phyloP scores from a whole-genome alignment of 2,329 filamentous ascomycete species.

The Byssochlamys sp. region DNA sequence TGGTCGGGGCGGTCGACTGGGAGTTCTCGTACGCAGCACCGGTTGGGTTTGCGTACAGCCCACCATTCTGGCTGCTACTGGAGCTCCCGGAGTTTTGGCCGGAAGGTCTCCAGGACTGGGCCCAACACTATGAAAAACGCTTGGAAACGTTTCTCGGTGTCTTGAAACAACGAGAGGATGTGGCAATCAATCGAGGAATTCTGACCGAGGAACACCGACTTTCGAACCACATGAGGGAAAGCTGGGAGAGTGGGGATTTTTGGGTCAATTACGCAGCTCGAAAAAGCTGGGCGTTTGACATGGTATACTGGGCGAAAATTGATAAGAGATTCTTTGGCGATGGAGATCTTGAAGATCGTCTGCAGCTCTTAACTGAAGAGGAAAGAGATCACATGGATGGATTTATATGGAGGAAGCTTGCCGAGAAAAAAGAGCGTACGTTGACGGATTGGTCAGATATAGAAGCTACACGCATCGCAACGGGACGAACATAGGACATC shows the following conservation, averaged over 20 bases:
- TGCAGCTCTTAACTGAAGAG: slow-evolving; percentile 10
- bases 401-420: slow-evolving; percentile 11
- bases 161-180: slow-evolving; percentile 2
- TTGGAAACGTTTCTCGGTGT: slow-evolving; percentile 9
- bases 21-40: slow-evolving; percentile 19
- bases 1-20: slow-evolving; percentile 19
- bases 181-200: slow-evolving; percentile 2
- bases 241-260: slow-evolving; percentile 11
- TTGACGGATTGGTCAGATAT: not conserved
- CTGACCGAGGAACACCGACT: slow-evolving; percentile 6
- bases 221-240: slow-evolving; percentile 9
- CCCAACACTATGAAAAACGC: slow-evolving; percentile 5
- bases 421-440: slow-evolving; percentile 2
- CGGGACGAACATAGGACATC: too few relatives aligned
- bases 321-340: slow-evolving; percentile 16
- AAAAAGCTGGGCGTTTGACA: slow-evolving; percentile 18
- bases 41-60: slow-evolving; percentile 8
- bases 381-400: slow-evolving; percentile 10
- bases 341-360: slow-evolving; percentile 7
- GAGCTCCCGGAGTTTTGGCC: slow-evolving; percentile 11
- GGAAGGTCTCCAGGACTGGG: slow-evolving; percentile 10
- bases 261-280: slow-evolving; percentile 15
- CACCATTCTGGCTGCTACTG: slow-evolving; percentile 21
- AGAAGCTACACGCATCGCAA: too few relatives aligned
- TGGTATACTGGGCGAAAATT: slow-evolving; percentile 16